phyloP scores from a whole-genome alignment of 2,329 filamentous ascomycete species.

The Trichoderma aggressivum region DNA sequence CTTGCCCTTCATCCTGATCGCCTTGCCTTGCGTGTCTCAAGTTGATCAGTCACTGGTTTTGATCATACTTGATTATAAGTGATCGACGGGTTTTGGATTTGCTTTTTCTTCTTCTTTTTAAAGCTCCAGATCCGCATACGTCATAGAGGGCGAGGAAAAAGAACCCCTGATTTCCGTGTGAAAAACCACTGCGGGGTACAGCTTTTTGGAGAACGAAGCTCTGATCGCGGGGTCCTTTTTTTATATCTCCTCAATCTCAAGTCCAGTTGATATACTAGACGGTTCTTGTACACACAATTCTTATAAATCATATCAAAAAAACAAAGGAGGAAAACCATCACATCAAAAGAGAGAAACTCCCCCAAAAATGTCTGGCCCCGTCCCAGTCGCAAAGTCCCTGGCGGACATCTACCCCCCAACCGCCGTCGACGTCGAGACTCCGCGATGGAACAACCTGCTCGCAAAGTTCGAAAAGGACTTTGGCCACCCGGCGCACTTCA shows the following conservation, averaged over 20 bases:
- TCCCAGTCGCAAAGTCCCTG: constrained; percentile 73
- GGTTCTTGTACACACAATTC: not conserved
- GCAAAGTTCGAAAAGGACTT: constrained; percentile 68
- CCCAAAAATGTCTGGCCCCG: constrained; percentile 49
- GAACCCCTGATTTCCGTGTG: constrained; percentile 3
- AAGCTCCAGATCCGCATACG: not conserved
- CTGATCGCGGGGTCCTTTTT: not conserved
- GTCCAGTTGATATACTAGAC: not conserved
- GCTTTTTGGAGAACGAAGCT: not conserved
- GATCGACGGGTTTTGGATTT: not conserved
- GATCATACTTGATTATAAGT: not conserved
- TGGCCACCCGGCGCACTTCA: constrained; percentile 69
- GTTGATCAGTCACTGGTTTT: not conserved
- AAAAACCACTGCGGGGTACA: constrained; percentile 12
- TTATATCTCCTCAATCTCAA: not conserved
- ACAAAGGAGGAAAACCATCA: not conserved
- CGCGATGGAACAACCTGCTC: constrained; percentile 73
- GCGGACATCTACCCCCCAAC: constrained; percentile 80
- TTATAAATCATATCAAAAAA: not conserved
- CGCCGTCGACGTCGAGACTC: constrained; percentile 62
- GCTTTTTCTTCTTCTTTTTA: not conserved
- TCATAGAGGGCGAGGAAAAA: not conserved
- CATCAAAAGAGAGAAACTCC: not conserved
- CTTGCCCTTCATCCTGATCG: not conserved
- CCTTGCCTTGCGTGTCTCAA: not conserved